phyloP scores from a whole-genome alignment of 2,329 filamentous ascomycete genomes.

The Claviceps humidiphila region DNA sequence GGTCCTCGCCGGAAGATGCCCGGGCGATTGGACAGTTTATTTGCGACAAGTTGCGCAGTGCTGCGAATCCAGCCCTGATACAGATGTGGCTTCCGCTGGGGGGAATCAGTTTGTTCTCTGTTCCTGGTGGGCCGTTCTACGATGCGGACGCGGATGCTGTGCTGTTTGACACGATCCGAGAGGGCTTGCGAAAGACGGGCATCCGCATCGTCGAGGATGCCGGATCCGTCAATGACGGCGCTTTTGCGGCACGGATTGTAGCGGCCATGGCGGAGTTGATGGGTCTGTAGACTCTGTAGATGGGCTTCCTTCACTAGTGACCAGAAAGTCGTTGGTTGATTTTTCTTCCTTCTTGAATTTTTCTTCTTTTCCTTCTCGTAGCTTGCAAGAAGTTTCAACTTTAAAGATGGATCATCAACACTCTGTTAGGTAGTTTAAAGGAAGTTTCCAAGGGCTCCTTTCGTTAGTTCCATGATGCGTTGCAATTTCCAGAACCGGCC shows the following conservation, averaged over 20 bases:
- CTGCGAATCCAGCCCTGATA: constrained; percentile 26
- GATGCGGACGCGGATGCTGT: constrained; percentile 28
- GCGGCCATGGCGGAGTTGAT: constrained; percentile 20
- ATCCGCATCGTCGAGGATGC: constrained; percentile 37
- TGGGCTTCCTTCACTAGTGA: no score
- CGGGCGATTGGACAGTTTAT: constrained; percentile 41
- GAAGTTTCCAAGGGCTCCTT: no score
- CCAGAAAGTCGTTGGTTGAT: no score
- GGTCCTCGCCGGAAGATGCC: constrained; percentile 47
- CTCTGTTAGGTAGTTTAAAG: no score
- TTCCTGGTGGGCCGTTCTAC: constrained; percentile 39
- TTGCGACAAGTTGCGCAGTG: constrained; percentile 33
- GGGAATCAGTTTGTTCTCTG: constrained; percentile 49
- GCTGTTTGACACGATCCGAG: constrained; percentile 38
- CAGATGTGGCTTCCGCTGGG: constrained; percentile 46
- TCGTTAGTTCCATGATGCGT: no score
- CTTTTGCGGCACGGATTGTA: constrained; percentile 35
- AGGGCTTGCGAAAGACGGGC: constrained; percentile 32
- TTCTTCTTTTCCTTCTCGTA: no score
- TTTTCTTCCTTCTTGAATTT: no score
- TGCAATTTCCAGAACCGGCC: no score
- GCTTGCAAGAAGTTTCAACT: no score
- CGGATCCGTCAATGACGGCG: constrained; percentile 39
- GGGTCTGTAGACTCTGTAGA: not conserved
- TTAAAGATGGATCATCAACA: no score